Percentiles rank a stretch among this genome's conserved stretches.
Conservation (phyloP, 2,329 filamentous ascomycete species). For the Dichotomopilus funicola region DNA sequence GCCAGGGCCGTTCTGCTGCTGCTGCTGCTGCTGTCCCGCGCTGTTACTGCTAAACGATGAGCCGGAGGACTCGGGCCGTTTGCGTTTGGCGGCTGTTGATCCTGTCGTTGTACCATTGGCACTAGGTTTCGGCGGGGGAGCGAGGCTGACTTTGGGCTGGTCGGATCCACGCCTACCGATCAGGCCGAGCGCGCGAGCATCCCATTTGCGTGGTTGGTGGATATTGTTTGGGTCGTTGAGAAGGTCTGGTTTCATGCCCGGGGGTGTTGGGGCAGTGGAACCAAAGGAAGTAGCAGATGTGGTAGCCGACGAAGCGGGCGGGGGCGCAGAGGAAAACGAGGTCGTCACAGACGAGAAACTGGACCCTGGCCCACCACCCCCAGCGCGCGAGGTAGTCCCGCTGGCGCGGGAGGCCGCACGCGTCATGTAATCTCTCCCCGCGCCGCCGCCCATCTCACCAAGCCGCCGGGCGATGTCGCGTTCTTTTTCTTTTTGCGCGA, state of each 20-base stretch:
- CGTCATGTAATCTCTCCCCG: conserved; percentile 66
- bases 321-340: conserved; percentile 6
- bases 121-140: conserved; percentile 33
- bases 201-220: conserved; percentile 24
- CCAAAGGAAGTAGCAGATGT: conserved; percentile 9
- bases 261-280: not conserved
- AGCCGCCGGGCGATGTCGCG: conserved; percentile 64
- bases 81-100: conserved; percentile 44
- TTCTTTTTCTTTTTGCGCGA: conserved; percentile 65
- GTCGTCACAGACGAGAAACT: conserved; percentile 11
- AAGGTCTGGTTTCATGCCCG: too few species aligned
- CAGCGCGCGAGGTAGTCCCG: conserved; percentile 3
- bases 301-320: not conserved
- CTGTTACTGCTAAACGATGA: conserved; percentile 27
- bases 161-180: conserved; percentile 32
- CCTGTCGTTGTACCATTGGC: not conserved
- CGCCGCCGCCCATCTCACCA: conserved; percentile 55
- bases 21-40: not conserved
- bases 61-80: conserved; percentile 47
- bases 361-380: not conserved
- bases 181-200: conserved; percentile 41
- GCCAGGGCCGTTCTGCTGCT: conserved; percentile 16
- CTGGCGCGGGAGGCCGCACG: conserved; percentile 20
- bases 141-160: conserved; percentile 46
- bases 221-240: conserved; percentile 4